Percentiles rank a stretch among this genome's conserved stretches.
These are phyloP conservation scores for Rhodomyrtus tomentosa DNA, from an alignment of 345 rosid genomes.

Conservation along the genomic window DNA sequence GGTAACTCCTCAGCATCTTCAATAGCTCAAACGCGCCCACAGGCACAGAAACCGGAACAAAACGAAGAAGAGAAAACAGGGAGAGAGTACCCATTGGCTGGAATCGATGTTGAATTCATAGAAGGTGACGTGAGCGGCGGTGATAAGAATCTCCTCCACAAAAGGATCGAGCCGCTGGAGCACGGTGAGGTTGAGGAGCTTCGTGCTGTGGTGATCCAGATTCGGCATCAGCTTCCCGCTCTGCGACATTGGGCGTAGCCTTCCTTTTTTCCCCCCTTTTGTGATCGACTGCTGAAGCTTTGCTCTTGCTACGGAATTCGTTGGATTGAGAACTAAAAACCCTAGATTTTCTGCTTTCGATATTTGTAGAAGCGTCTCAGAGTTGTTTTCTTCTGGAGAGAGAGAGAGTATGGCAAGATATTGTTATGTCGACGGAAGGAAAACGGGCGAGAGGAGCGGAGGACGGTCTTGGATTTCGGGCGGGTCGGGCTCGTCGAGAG, in stretches of 20 bases:
- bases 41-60: not conserved
- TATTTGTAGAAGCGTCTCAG: not conserved
- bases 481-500: not conserved
- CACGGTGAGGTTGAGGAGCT: constrained; percentile 80
- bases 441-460: not conserved
- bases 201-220: constrained; percentile 76
- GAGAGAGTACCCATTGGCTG: constrained; percentile 62
- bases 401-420: not conserved
- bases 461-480: not conserved
- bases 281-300: not conserved
- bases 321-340: not conserved
- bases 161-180: constrained; percentile 86
- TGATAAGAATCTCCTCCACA: constrained; percentile 84
- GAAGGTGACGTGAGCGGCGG: constrained; percentile 93
- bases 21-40: not conserved
- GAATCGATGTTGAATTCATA: constrained; percentile 86
- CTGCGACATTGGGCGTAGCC: constrained; percentile 39
- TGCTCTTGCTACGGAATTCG: not conserved
- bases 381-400: not conserved
- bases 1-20: not conserved
- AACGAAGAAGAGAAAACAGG: not conserved
- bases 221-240: constrained; percentile 87
- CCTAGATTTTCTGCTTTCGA: not conserved
- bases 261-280: not conserved
- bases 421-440: not conserved